Evolutionary conservation across 2,329 filamentous ascomycete species (phyloP).

Genomic region (Xylariaceae sp.): DNA sequence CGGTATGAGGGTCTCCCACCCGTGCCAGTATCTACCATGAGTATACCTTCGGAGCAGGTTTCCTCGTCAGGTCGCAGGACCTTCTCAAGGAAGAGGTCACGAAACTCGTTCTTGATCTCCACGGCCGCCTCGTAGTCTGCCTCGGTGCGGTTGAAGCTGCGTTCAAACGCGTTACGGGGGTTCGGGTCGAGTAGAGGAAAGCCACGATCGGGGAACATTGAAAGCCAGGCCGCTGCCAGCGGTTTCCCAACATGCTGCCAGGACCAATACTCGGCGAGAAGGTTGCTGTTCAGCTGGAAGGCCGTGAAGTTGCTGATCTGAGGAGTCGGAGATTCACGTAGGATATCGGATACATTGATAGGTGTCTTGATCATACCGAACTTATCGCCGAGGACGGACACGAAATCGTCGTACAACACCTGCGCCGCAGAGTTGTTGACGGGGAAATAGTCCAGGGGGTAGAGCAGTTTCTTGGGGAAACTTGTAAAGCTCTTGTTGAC

Average conservation of each 20-base stretch:
- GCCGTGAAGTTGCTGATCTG: too few relatives aligned
- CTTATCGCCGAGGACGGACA: slow-evolving; percentile 32
- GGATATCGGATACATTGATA: too few relatives aligned
- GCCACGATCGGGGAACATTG: too few relatives aligned
- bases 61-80: slow-evolving; percentile 34
- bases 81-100: slow-evolving; percentile 36
- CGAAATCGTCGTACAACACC: slow-evolving; percentile 29
- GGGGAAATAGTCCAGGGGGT: slow-evolving; percentile 38
- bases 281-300: too few relatives aligned
- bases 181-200: too few relatives aligned
- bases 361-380: slow-evolving; percentile 33
- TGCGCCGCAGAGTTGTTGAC: slow-evolving; percentile 37
- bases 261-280: too few relatives aligned
- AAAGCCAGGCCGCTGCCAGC: too few relatives aligned
- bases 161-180: too few relatives aligned
- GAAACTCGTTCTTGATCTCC: slow-evolving; percentile 27
- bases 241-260: too few relatives aligned
- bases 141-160: too few relatives aligned
- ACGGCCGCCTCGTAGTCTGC: slow-evolving; percentile 26
- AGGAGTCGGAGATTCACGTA: too few relatives aligned
- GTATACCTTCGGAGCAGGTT: slow-evolving; percentile 37
- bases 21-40: slow-evolving; percentile 40
- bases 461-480: slow-evolving; percentile 37
- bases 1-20: slow-evolving; percentile 38
- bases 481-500: slow-evolving; percentile 30